Percentiles rank a stretch among this genome's conserved stretches.
Evolutionary conservation across 2,329 filamentous ascomycete species (phyloP).

Genomic region (Coniella vitis): DNA sequence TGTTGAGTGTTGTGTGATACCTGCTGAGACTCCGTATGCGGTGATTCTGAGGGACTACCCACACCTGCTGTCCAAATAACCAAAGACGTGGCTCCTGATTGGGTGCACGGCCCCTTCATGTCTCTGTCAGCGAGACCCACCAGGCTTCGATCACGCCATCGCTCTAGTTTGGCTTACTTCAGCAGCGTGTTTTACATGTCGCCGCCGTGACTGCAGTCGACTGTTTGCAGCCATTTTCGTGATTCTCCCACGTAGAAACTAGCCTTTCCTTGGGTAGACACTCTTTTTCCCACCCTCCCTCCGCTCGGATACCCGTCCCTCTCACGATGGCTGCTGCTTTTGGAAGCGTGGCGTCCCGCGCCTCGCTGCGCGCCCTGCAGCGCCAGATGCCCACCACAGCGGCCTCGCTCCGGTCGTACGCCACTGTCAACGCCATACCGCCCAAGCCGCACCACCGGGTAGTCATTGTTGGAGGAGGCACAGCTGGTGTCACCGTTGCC

Average conservation of each 20-base stretch:
- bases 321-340: constrained; percentile 8
- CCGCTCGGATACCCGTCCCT: too few species aligned
- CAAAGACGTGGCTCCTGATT: not conserved
- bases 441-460: constrained; percentile 19
- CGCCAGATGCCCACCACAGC: not conserved
- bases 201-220: not conserved
- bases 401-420: constrained; percentile 9
- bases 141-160: constrained; percentile 8
- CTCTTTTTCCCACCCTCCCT: not conserved
- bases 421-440: constrained; percentile 15
- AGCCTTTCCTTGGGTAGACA: not conserved
- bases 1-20: too few species aligned
- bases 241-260: not conserved
- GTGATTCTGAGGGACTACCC: too few species aligned
- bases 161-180: constrained; percentile 4
- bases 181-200: not conserved
- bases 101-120: rapidly evolving
- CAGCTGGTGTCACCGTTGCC: constrained; percentile 19
- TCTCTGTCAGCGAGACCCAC: not conserved
- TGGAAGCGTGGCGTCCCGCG: constrained; percentile 8
- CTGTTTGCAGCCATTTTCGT: not conserved
- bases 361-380: constrained; percentile 2
- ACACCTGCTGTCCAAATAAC: too few species aligned
- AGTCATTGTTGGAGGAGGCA: constrained; percentile 20
- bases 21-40: too few species aligned